Base-by-base conservation (phyloP, 1,284 basidiomycete genomes). In the Puccinia triticina region DNA sequence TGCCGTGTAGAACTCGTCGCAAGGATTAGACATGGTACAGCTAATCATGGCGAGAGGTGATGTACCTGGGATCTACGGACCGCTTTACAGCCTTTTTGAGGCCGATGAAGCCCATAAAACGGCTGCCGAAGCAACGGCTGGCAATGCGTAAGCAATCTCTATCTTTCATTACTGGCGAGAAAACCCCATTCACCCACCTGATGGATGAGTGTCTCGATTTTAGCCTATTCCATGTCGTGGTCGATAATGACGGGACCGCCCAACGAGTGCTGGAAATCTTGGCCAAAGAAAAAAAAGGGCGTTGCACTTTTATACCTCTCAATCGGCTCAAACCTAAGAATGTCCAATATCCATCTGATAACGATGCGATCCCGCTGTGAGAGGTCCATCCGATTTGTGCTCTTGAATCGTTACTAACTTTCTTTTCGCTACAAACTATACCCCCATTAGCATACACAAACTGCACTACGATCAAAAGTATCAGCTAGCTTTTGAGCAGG, bases 261-360 rank as follows among this genome's bases (percentile, higher is more conserved):
- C 92, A 91, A 4, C 91, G 90, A 85, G 91, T 98, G 23, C 91
- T 99, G 29, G 93, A 97, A 34, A 90, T 93, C 84, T 96, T 99
- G 95, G 90, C 95, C 85, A 91, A 91, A 85, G 95, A 98, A 85
- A 93, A 93, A 86, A 93, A 91, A 7, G 97, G 97, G 0, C 92
- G 97, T 77, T 94, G 99, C 29, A 99, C 97, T 0, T 98, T 98
- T 88, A 96, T 99, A 92, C 97, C 97, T 18, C 90, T 99, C 67
- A 99, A 99, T 87, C 93, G 96, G n/a, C 91, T 99, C 75, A 92
- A 93, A 85, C 93, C 93, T 59, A 93, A 93, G 84, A 85, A 87
- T 53, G 86, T 88, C 75, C 87, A 88, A 75, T 89, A 90, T 83
- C 95, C 95, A 0, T 92, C 83, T 11, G 92, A 92, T 4, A 91